Conservation (phyloP, 2,329 filamentous ascomycete genomes). For the Ophiosphaerella narmari region DNA sequence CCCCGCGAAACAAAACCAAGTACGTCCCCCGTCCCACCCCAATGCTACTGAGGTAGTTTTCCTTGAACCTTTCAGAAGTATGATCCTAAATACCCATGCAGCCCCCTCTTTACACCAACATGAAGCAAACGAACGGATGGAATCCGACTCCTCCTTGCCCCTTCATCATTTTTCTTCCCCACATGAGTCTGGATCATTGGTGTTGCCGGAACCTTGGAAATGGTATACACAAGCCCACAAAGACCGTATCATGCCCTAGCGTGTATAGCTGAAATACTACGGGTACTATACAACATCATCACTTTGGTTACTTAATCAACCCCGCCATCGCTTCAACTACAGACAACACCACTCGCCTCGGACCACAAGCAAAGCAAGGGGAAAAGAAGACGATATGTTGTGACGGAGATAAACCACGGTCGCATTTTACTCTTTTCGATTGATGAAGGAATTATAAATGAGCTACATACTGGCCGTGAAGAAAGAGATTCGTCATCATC, state of each 20-base stretch:
- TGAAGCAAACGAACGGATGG: too few relatives aligned
- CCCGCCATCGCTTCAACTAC: conserved; percentile 25
- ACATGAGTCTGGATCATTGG: too few relatives aligned
- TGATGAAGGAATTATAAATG: conserved; percentile 7
- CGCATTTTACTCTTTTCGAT: conserved; percentile 3
- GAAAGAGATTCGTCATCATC: conserved; percentile 5
- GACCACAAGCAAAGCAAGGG: conserved; percentile 28
- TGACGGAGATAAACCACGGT: conserved; percentile 5
- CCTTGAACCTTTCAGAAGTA: too few relatives aligned
- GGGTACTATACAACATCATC: conserved; percentile 9
- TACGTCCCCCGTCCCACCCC: conserved; percentile 11
- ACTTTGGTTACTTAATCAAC: conserved; percentile 13
- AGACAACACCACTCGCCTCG: conserved; percentile 29
- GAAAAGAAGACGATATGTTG: conserved; percentile 14
- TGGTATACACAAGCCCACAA: conserved; percentile 3
- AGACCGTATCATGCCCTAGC: conserved; percentile 8
- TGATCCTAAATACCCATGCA: too few relatives aligned
- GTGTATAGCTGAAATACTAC: conserved; percentile 8
- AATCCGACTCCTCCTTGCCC: too few relatives aligned
- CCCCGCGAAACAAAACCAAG: conserved; percentile 13
- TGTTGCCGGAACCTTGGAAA: too few relatives aligned
- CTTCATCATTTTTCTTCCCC: too few relatives aligned
- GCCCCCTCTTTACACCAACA: too few relatives aligned
- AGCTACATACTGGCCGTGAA: conserved; percentile 9
- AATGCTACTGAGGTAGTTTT: background rate